A percentile compares a stretch with the other conserved stretches of the same genome.
Conservation (phyloP, 495 filamentous ascomycete species). For the Talaromyces trachyspermus region DNA sequence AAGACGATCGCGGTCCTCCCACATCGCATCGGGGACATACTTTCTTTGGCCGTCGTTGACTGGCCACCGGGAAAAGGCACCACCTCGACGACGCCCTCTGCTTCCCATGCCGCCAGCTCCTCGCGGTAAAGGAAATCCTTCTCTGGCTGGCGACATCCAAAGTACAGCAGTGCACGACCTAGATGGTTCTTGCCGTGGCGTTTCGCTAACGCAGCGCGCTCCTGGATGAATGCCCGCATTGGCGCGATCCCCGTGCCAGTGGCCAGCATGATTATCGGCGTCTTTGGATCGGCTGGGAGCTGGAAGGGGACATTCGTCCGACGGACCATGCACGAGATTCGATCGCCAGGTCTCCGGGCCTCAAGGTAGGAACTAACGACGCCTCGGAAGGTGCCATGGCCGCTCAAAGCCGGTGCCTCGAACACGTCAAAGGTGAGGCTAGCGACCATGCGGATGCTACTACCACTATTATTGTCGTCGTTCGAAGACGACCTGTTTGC, state of each 20-base stretch:
- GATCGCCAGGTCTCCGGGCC: too few relatives aligned
- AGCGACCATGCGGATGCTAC: conserved; percentile 48
- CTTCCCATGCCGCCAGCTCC: not conserved
- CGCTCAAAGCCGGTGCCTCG: too few relatives aligned
- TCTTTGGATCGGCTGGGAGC: conserved; percentile 14
- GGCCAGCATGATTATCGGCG: conserved; percentile 25
- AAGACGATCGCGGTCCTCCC: not conserved
- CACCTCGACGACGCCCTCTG: not conserved
- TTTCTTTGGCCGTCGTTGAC: not conserved
- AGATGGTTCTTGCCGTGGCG: not conserved
- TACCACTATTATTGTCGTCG: conserved; percentile 10
- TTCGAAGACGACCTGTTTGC: conserved; percentile 5
- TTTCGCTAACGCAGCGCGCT: conserved; percentile 9
- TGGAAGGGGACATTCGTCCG: conserved; percentile 21
- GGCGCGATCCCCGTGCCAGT: conserved; percentile 26
- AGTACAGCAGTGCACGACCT: not conserved
- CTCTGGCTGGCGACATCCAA: not conserved
- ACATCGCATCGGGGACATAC: not conserved
- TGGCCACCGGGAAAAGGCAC: not conserved
- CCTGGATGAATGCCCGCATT: conserved; percentile 22
- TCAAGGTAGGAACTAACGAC: too few relatives aligned
- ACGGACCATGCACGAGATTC: conserved; percentile 30
- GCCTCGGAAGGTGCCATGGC: too few relatives aligned
- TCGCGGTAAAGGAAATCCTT: not conserved
- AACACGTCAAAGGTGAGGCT: conserved; percentile 52